phyloP scores from a whole-genome alignment of 192 early-diverging fungal species.

The Kappamyces sp. region DNA sequence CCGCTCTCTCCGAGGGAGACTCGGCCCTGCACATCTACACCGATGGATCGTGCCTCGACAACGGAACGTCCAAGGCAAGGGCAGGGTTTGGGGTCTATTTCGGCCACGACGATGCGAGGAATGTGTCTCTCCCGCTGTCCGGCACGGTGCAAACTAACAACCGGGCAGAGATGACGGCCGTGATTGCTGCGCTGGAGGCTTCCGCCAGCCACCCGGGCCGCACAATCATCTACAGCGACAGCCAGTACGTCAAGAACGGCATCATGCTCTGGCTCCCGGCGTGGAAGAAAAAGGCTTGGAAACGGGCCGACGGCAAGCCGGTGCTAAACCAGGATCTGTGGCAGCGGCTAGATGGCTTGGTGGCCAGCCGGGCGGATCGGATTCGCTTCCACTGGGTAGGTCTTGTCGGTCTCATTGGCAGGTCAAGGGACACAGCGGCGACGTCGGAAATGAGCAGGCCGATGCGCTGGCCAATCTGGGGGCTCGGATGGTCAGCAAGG shows the following conservation, averaged over 20 bases:
- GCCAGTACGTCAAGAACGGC: slow-evolving; percentile 65
- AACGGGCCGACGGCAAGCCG: slow-evolving; percentile 33
- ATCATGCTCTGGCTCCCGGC: slow-evolving; percentile 60
- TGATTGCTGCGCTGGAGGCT: slow-evolving; percentile 27
- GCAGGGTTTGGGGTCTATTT: slow-evolving; percentile 88
- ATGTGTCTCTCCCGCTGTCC: slow-evolving; percentile 31
- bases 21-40: slow-evolving; percentile 2
- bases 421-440: slow-evolving; percentile 68
- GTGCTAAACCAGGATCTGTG: slow-evolving; percentile 83
- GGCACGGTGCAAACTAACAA: slow-evolving; percentile 43
- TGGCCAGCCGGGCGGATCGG: slow-evolving; percentile 23
- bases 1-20: background rate
- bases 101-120: slow-evolving; percentile 59
- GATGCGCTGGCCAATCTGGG: slow-evolving; percentile 72
- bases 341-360: slow-evolving; percentile 37
- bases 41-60: slow-evolving; percentile 27
- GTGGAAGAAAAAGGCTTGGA: slow-evolving; percentile 74
- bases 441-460: slow-evolving; percentile 73
- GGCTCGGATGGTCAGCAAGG: slow-evolving; percentile 21
- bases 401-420: slow-evolving; percentile 22
- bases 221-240: slow-evolving; percentile 64
- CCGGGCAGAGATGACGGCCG: slow-evolving; percentile 38
- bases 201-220: background rate
- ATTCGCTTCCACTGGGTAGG: slow-evolving; percentile 36
- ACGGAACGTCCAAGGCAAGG: slow-evolving; percentile 56